phyloP scores from a whole-genome alignment of 2,329 filamentous ascomycete species.

The Aspergillus awamori region DNA sequence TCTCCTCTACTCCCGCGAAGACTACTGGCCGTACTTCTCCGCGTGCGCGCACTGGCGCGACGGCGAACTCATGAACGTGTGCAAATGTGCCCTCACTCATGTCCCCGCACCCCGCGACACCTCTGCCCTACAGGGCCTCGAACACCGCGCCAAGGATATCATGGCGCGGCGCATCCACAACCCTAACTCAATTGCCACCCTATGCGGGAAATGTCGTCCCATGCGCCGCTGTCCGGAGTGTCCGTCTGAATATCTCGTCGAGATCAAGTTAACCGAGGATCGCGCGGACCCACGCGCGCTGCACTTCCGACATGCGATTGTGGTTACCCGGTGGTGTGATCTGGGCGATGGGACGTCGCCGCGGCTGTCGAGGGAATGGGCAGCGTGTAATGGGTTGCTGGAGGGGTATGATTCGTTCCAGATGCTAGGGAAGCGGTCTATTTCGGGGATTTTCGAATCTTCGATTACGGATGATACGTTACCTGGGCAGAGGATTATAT shows the following conservation, averaged over 20 bases:
- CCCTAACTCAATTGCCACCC: constrained; percentile 49
- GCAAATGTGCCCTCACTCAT: constrained; percentile 64
- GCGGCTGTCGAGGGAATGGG: constrained; percentile 55
- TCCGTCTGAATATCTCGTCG: constrained; percentile 64
- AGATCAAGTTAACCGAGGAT: constrained; percentile 63
- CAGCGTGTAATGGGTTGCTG: constrained; percentile 54
- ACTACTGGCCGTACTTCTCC: constrained; percentile 65
- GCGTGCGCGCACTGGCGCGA: constrained; percentile 66
- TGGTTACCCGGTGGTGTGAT: constrained; percentile 65
- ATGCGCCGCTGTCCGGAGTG: constrained; percentile 65
- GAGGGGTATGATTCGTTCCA: constrained; percentile 58
- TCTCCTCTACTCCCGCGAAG: constrained; percentile 61
- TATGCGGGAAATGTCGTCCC: constrained; percentile 60
- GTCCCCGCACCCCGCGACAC: constrained; percentile 52
- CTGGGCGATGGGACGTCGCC: constrained; percentile 59
- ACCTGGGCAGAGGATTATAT: constrained; percentile 61
- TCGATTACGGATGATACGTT: constrained; percentile 57
- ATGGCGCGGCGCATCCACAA: constrained; percentile 29
- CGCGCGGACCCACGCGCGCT: constrained; percentile 43
- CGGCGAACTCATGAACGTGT: constrained; percentile 61
- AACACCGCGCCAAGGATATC: constrained; percentile 46
- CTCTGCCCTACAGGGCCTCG: constrained; percentile 44
- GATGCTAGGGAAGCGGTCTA: constrained; percentile 56
- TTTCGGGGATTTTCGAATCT: constrained; percentile 63
- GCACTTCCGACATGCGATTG: constrained; percentile 61